phyloP scores from a whole-genome alignment of 768 basidiomycete species.

The Suillus alpinus region DNA sequence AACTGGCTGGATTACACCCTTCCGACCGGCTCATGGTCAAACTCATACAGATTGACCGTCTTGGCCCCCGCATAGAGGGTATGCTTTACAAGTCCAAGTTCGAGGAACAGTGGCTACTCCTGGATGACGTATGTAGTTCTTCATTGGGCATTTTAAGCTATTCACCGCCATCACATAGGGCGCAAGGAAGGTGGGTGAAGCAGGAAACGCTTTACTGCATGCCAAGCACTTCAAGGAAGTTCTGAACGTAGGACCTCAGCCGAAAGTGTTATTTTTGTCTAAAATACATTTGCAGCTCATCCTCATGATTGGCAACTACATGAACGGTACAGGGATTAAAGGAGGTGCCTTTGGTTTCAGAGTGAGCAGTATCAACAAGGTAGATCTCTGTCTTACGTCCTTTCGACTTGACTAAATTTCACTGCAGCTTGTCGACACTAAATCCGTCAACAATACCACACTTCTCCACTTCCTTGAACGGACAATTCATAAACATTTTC shows the following conservation, averaged over 20 bases:
- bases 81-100: constrained; percentile 93
- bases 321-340: constrained; percentile 95
- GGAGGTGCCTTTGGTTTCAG: constrained; percentile 97
- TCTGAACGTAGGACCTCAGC: constrained; percentile 58
- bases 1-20: constrained; percentile 85
- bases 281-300: constrained; percentile 56
- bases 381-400: constrained; percentile 25
- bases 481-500: constrained; percentile 85
- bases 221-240: constrained; percentile 91
- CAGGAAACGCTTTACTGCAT: constrained; percentile 72
- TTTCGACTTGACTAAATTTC: constrained; percentile 3
- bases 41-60: constrained; percentile 88
- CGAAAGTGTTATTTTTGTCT: not conserved
- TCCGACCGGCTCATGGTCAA: constrained; percentile 97
- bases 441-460: constrained; percentile 92
- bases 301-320: constrained; percentile 93
- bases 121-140: constrained; percentile 65
- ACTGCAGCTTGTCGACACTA: constrained; percentile 89
- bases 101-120: constrained; percentile 77
- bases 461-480: constrained; percentile 92
- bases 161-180: constrained; percentile 45
- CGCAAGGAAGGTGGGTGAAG: constrained; percentile 76
- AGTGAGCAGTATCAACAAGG: constrained; percentile 97
- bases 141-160: not conserved
- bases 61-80: constrained; percentile 86